These are phyloP conservation scores for Fusarium sp. DNA, from an alignment of 2,329 filamentous ascomycete genomes.

Conservation along the genomic window DNA sequence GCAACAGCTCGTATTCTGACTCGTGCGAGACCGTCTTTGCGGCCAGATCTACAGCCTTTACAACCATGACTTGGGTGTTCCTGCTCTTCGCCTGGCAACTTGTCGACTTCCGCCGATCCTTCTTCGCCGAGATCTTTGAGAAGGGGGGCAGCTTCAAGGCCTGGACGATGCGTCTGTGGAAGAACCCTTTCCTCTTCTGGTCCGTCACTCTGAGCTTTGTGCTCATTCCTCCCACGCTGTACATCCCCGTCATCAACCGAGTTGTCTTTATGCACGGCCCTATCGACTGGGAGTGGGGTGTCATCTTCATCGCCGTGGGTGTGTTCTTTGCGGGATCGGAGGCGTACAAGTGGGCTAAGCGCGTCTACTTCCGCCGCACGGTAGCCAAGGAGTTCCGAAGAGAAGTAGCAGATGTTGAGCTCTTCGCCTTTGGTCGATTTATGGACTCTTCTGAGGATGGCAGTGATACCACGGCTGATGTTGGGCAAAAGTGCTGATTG, in stretches of 20 bases:
- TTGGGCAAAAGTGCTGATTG: slow-evolving; percentile 11
- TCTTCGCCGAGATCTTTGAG: slow-evolving; percentile 66
- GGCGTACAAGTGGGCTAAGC: slow-evolving; percentile 73
- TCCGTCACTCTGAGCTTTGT: slow-evolving; percentile 62
- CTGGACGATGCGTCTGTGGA: slow-evolving; percentile 65
- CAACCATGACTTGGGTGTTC: slow-evolving; percentile 73
- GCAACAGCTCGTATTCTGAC: slow-evolving; percentile 62
- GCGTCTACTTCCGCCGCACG: slow-evolving; percentile 58
- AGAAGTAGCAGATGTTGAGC: slow-evolving; percentile 36
- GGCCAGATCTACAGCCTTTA: slow-evolving; percentile 72
- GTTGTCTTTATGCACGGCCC: slow-evolving; percentile 71
- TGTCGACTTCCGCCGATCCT: slow-evolving; percentile 69
- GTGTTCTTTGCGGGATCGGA: slow-evolving; percentile 73
- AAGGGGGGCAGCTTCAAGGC: slow-evolving; percentile 56
- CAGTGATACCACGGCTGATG: slow-evolving; percentile 21
- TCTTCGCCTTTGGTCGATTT: slow-evolving; percentile 32
- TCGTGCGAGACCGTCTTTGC: slow-evolving; percentile 68
- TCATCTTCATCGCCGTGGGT: slow-evolving; percentile 68
- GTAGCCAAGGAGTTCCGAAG: slow-evolving; percentile 36
- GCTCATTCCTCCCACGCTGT: slow-evolving; percentile 67
- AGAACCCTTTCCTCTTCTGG: slow-evolving; percentile 63
- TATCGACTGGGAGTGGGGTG: slow-evolving; percentile 75
- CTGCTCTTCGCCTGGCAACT: slow-evolving; percentile 76
- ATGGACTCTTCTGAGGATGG: slow-evolving; percentile 20
- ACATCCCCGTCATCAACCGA: slow-evolving; percentile 74